Evolutionary conservation across 805 yeast species (phyloP), one percentile per base, ranked within the genome.

Genomic region (Hanseniaspora pseudoguilliermondii): DNA sequence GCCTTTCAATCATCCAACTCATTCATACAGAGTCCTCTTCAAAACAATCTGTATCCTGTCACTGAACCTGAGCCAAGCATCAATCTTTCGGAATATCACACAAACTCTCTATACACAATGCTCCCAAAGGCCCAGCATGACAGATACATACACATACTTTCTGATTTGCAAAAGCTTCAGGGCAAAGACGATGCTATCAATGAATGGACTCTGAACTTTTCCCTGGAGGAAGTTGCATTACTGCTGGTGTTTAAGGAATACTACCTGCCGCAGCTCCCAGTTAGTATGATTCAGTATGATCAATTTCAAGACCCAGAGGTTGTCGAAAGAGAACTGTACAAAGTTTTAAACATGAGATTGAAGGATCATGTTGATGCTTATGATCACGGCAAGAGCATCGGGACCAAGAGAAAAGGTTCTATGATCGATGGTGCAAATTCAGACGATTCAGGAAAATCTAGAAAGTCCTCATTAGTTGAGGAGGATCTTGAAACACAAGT

Each of bases 401-500:
- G 11, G 3, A 20, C n/a, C 15, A 44, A 44, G 36, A 44, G 47
- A 27, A 44, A 27, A 9, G 29, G 21, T 9, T 34, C 49, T 7
- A 23, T 6, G 1, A 5, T 15, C 8, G 35, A 40, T 20, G 15
- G 23, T 2, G 16, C 3, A 6, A n/a, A 16, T 21, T 13, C 35
- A 8, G 61, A 47, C 36, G 61, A n/a, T 61, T 61, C 41, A 61
- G 61, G 15, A 88, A 87, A 77, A 89, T 86, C 80, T 90, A 91
- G 76, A 65, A 84, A 70, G 85, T 87, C 68, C 97, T 91, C 34
- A 25, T 18, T 43, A 49, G 44, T 16, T 13, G 55, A 51, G 71
- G 93, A 86, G 70, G 91, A 90, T 66, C 78, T 91, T 82, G 96
- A 90, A 69, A 74, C 81, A 58, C 80, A 77, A 57, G 77, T 90